Evolutionary conservation across 768 basidiomycete species (phyloP), one percentile per base, ranked within the genome.

Genomic region (Boletus rubescentipes): DNA sequence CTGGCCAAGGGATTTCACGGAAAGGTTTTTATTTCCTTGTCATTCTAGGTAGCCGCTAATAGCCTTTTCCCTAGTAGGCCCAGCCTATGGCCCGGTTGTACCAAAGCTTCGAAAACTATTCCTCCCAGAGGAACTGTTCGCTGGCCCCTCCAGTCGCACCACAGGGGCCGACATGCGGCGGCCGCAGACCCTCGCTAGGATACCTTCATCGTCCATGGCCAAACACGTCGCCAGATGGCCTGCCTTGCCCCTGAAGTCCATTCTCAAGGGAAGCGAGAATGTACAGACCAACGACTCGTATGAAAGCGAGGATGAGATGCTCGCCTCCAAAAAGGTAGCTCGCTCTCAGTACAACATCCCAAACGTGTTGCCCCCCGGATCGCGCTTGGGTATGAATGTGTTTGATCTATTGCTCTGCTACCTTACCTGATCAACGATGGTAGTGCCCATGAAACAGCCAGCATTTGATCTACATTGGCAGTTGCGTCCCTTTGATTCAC

Each of bases 391-490:
- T 72, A 20, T 58, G 68, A 55, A 39, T 26, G n/a, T 40, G 40
- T 30, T 44, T 38, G 35, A 44, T 39, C 39, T 18, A 2, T 1
- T 8, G n/a, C 36, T 26, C 4, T 31, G 30, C 21, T 58, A 60
- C 59, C 30, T 72, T 67, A 58, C 65, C 72, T 64, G 69, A 74
- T 65, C 61, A 49, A 21, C 23, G 30, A 46, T 54, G 58, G 44
- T 43, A 74, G 73, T 62, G 52, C 71, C 68, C 4, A 75, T 70
- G 67, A 78, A 77, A 57, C 68, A 60, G 12, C 75, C 76, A 29
- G 64, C 73, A 1, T 69, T 77, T 44, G 62, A 76, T 52, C 57
- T 80, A 50, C 75, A 74, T 55, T 84, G 81, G 82, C 77, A 76
- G 46, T 61, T 82, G 16, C 71, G 79, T 39, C 77, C 79, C 16